phyloP scores from a whole-genome alignment of 176 grass and related monocot genomes.

The bread wheat (Triticum aestivum) region DNA sequence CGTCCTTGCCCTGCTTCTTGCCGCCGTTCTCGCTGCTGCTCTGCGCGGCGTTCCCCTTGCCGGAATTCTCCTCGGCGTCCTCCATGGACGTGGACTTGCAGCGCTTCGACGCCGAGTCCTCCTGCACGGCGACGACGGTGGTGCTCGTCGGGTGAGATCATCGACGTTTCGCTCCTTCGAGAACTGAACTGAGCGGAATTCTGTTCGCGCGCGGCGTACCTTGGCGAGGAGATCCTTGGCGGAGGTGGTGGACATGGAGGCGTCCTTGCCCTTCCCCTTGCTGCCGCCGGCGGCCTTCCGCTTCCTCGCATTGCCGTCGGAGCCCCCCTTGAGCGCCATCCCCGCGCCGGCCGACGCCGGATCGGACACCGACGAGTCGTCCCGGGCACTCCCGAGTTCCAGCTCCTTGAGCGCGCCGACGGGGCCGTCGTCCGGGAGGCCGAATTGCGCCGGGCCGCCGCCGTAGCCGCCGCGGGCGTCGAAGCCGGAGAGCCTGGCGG shows the following conservation, averaged over 20 bases:
- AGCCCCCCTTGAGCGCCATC: constrained; percentile 43
- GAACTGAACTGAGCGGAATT: constrained; percentile 10
- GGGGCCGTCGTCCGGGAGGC: constrained; percentile 40
- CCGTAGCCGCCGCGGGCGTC: constrained; percentile 33
- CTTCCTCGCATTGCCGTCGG: constrained; percentile 71
- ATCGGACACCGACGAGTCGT: constrained; percentile 89
- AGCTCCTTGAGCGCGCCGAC: constrained; percentile 42
- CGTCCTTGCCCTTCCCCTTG: constrained; percentile 85
- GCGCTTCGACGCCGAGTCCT: constrained; percentile 61
- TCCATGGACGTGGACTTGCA: constrained; percentile 61
- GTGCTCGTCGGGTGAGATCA: background rate
- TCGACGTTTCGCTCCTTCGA: too few relatives aligned
- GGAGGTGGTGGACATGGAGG: constrained; percentile 36
- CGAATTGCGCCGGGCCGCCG: constrained; percentile 38
- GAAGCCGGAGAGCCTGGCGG: constrained; percentile 66
- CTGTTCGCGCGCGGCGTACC: constrained; percentile 29
- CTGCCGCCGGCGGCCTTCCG: constrained; percentile 59
- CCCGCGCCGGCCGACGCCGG: constrained; percentile 55
- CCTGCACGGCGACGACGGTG: constrained; percentile 24
- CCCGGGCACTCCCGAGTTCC: constrained; percentile 48
- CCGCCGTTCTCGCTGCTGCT: constrained; percentile 66
- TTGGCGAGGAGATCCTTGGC: constrained; percentile 50
- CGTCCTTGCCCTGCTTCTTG: constrained; percentile 68
- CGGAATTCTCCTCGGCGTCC: constrained; percentile 55
- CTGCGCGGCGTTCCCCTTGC: constrained; percentile 69